phyloP scores from a whole-genome alignment of 495 filamentous ascomycete genomes.

The Talaromyces trachyspermus region DNA sequence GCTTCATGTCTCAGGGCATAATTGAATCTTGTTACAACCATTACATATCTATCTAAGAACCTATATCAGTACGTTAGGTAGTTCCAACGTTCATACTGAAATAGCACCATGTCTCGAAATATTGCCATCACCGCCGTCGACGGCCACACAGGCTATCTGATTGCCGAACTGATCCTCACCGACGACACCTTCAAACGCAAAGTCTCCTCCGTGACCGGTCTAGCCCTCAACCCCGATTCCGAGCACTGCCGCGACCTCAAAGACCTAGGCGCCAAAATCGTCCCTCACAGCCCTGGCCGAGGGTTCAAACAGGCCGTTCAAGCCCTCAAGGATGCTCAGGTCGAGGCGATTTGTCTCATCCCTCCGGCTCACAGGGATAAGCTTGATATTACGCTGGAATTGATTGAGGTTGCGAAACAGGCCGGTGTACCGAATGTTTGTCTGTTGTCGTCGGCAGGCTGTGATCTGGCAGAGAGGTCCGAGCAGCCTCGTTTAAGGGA shows the following conservation, averaged over 20 bases:
- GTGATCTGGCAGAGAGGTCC: too few species aligned
- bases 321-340: slow-evolving; percentile 31
- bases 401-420: slow-evolving; percentile 40
- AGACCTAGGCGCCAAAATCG: slow-evolving; percentile 43
- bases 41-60: too few species aligned
- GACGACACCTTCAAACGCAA: slow-evolving; percentile 34
- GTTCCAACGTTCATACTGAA: too few species aligned
- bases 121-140: too few species aligned
- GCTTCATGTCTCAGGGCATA: too few species aligned
- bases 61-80: too few species aligned
- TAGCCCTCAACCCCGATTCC: slow-evolving; percentile 38
- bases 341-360: slow-evolving; percentile 47
- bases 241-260: slow-evolving; percentile 46
- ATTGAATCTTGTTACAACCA: too few species aligned
- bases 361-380: slow-evolving; percentile 44
- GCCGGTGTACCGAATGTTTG: slow-evolving; percentile 41
- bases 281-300: slow-evolving; percentile 34
- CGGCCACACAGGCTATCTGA: too few species aligned
- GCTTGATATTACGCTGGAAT: slow-evolving; percentile 40
- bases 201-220: slow-evolving; percentile 32
- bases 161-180: too few species aligned
- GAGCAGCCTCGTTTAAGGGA: too few species aligned
- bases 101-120: too few species aligned
- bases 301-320: slow-evolving; percentile 25
- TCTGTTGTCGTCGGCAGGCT: slow-evolving; percentile 43